These are phyloP conservation scores for Trichoderma asperelloides DNA, from an alignment of 495 filamentous ascomycete genomes.

Conservation along the genomic window DNA sequence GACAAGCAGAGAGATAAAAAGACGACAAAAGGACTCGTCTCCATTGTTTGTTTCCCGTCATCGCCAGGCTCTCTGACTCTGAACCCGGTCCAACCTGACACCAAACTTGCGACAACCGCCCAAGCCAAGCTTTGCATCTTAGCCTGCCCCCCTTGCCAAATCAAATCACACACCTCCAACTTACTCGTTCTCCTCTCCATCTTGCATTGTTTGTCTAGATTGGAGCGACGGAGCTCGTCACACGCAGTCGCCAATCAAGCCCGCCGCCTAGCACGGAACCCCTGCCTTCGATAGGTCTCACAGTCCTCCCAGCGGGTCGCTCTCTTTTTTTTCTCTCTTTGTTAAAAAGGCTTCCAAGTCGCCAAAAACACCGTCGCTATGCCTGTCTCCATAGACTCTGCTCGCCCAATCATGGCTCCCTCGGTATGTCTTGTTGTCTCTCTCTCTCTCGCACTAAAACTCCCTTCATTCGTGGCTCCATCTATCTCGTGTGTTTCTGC, in stretches of 20 bases:
- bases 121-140: neutral
- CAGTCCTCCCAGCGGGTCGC: neutral
- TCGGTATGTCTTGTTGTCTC: constrained; percentile 46
- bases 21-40: neutral
- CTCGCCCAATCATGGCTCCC: constrained; percentile 67
- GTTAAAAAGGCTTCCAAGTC: neutral
- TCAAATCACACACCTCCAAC: neutral
- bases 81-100: constrained; percentile 1
- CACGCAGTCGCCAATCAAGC: neutral
- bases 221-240: neutral
- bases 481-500: neutral
- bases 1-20: neutral
- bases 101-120: constrained; percentile 2
- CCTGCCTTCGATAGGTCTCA: neutral
- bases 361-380: constrained; percentile 30
- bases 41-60: neutral
- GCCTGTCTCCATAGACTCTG: constrained; percentile 61
- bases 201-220: neutral
- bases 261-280: neutral
- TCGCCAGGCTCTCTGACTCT: constrained; percentile 7
- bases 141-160: neutral
- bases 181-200: neutral
- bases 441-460: neutral
- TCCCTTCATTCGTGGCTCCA: neutral
- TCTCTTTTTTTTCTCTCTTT: neutral